Base-by-base conservation (phyloP, 2,329 filamentous ascomycete genomes). In the Ilyonectria mors-panacis region DNA sequence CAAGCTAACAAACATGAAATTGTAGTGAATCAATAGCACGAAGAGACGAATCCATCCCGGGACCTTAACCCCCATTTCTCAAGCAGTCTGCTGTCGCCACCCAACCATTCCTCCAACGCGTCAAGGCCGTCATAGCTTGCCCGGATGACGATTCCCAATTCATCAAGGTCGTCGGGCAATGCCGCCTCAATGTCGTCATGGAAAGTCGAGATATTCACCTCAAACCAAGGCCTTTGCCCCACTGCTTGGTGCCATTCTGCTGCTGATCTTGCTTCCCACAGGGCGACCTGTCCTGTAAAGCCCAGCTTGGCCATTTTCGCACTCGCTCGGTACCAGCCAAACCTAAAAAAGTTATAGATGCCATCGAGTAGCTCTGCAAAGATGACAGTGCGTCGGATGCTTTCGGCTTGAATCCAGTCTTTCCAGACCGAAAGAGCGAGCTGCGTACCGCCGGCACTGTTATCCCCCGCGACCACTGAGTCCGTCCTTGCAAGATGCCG, bases 231-330 rank as follows among this genome's bases (percentile, higher is more conserved):
- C 10, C 42, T 54, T 8, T n/a, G 51, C 23, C n/a, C 23, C 58
- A 50, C 55, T 12, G 19, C 26, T 8, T n/a, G 26, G 23, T 50
- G 42, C 63, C 63, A 65, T n/a, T 65, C 63, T 8, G 50, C 58
- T 21, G 44, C 57, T 21, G 63, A 65, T 26, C 35, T 56, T 13
- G 63, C 63, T 50, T 65, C 63, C 63, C 63, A 65, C 0, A 65
- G 39, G 17, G 63, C 44, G 0, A 50, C 57, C 35, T 65, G 57
- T 17, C 47, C 63, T 10, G 63, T 65, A 30, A 65, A 65, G 19
- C 63, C 63, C 33, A 65, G 63, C 13, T 56, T 48, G 1, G 63
- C 45, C n/a, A 65, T 33, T 21, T 19, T 56, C 12, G 17, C 57
- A 2, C 45, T 57, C 6, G 37, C 19, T 26, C n/a, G 28, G 7